A percentile compares a stretch with the other conserved stretches of the same genome.
phyloP scores from a whole-genome alignment of 1,284 basidiomycete genomes.

The Ceratobasidium sp. region DNA sequence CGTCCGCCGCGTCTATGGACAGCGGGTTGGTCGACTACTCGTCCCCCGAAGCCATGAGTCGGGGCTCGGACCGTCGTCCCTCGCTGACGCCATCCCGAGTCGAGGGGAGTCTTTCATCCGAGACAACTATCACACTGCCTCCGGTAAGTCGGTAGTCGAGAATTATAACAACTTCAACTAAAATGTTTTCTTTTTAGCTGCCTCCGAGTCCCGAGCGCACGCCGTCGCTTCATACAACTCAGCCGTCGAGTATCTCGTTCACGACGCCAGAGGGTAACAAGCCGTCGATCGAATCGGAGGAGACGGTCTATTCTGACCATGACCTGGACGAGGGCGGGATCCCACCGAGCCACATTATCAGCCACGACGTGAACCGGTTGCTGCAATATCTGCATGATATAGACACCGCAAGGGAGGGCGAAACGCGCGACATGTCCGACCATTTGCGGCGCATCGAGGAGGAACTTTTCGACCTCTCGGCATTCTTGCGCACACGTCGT shows the following conservation, averaged over 20 bases:
- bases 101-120: slow-evolving; percentile 5
- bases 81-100: slow-evolving; percentile 33
- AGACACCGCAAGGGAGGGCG: slow-evolving; percentile 68
- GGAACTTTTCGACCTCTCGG: slow-evolving; percentile 67
- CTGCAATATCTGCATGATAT: slow-evolving; percentile 73
- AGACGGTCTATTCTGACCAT: slow-evolving; percentile 63
- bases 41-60: not conserved
- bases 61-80: slow-evolving; percentile 9
- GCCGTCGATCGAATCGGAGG: slow-evolving; percentile 69
- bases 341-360: slow-evolving; percentile 63
- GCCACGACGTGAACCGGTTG: slow-evolving; percentile 74
- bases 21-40: slow-evolving; percentile 1
- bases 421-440: slow-evolving; percentile 70
- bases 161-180: slow-evolving; percentile 54
- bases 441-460: slow-evolving; percentile 72
- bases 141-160: slow-evolving; percentile 10
- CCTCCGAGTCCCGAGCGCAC: slow-evolving; percentile 58
- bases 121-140: slow-evolving; percentile 29
- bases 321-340: slow-evolving; percentile 43
- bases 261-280: slow-evolving; percentile 71
- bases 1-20: slow-evolving; percentile 13
- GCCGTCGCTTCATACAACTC: slow-evolving; percentile 54
- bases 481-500: slow-evolving; percentile 47
- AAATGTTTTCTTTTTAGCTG: slow-evolving; percentile 51
- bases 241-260: slow-evolving; percentile 63